Evolutionary conservation across 768 basidiomycete species (phyloP).

Genomic region (Boletus patriciae): DNA sequence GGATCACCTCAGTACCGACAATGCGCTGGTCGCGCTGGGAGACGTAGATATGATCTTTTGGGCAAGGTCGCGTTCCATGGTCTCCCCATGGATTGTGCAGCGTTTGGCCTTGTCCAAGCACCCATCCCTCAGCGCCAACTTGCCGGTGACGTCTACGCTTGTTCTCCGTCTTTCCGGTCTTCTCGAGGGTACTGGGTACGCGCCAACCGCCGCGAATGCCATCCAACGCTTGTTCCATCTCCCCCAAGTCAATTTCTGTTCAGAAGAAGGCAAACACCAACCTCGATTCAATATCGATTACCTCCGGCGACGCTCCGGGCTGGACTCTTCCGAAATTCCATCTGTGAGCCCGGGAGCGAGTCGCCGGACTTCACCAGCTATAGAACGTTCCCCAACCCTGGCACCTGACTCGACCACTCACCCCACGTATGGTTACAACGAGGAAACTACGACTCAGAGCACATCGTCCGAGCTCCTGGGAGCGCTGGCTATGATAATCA

Average conservation of each 20-base stretch:
- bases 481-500: conserved; percentile 33
- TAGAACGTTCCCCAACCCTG: conserved; percentile 61
- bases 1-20: conserved; percentile 55
- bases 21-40: conserved; percentile 71
- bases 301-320: conserved; percentile 42
- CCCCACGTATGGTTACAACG: conserved; percentile 50
- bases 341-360: conserved; percentile 17
- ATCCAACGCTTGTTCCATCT: conserved; percentile 54
- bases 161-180: conserved; percentile 64
- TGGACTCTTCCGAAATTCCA: no score
- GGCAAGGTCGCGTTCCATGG: conserved; percentile 76
- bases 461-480: conserved; percentile 54
- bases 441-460: conserved; percentile 40
- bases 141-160: conserved; percentile 67
- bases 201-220: conserved; percentile 47
- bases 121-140: conserved; percentile 60
- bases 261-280: conserved; percentile 54
- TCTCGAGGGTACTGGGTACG: conserved; percentile 56
- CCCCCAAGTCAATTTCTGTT: conserved; percentile 58
- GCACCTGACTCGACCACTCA: conserved; percentile 71
- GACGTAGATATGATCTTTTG: conserved; percentile 66
- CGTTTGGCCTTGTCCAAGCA: conserved; percentile 62
- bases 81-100: conserved; percentile 60
- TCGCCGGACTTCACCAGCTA: conserved; percentile 67
- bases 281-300: conserved; percentile 72